Evolutionary conservation across 495 filamentous ascomycete species (phyloP).

Genomic region (Annulohypoxylon stygium): DNA sequence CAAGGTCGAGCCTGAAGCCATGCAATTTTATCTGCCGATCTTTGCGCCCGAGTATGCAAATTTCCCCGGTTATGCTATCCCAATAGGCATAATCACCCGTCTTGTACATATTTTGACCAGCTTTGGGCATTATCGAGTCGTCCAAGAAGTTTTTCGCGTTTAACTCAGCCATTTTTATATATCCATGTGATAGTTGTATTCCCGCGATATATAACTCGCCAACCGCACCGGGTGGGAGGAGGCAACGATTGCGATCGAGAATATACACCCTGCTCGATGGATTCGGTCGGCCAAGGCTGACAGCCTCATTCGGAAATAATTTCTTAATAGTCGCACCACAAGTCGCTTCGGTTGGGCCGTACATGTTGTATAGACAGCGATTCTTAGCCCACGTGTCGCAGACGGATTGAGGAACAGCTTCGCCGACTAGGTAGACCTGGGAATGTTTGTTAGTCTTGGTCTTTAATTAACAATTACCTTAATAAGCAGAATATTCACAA

Average conservation of each 20-base stretch:
- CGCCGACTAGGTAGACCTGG: constrained; percentile 3
- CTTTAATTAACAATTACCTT: background rate
- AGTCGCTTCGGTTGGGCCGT: background rate
- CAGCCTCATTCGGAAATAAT: background rate
- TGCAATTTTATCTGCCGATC: constrained; percentile 4
- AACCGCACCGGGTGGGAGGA: background rate
- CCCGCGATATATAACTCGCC: background rate
- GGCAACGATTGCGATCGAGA: background rate
- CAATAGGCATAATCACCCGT: background rate
- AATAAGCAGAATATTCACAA: background rate
- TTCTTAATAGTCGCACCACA: background rate
- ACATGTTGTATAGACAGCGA: background rate
- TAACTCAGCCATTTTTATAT: background rate
- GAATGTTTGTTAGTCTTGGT: background rate
- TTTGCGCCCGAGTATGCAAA: background rate
- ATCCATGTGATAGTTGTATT: background rate
- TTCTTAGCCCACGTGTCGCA: background rate
- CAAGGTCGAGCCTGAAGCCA: constrained; percentile 3
- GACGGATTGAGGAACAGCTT: constrained; percentile 4
- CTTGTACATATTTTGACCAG: background rate
- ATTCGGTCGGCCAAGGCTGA: background rate
- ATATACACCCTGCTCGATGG: constrained; percentile 6
- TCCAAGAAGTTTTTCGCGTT: background rate
- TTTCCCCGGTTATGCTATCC: background rate
- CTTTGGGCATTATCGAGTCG: background rate